Evolutionary conservation across 768 basidiomycete genomes (phyloP).

Genomic region (Lentinula sp.): DNA sequence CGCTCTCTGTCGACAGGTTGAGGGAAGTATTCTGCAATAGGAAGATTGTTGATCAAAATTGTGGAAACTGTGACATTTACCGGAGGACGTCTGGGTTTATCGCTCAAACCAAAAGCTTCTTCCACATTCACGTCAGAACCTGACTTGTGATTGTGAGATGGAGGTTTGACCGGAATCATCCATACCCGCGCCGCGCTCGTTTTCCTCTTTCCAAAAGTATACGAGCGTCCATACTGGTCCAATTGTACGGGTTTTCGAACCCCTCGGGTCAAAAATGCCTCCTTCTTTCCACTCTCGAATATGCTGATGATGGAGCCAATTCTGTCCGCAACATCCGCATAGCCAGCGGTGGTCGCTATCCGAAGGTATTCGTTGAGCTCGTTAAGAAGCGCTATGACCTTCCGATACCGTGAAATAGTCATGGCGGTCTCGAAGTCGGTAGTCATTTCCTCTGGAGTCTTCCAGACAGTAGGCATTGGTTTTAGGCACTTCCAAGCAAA

Average conservation of each 20-base stretch:
- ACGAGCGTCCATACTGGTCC: constrained; percentile 79
- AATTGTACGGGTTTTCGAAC: constrained; percentile 52
- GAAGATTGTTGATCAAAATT: constrained; percentile 81
- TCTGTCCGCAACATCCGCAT: constrained; percentile 45
- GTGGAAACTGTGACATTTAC: constrained; percentile 45
- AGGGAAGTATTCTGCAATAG: constrained; percentile 76
- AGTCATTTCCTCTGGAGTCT: constrained; percentile 53
- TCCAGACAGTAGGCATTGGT: constrained; percentile 62
- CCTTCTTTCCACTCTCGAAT: constrained; percentile 63
- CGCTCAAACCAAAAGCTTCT: constrained; percentile 17
- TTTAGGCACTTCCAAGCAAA: constrained; percentile 59
- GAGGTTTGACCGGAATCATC: constrained; percentile 65
- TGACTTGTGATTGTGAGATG: background rate
- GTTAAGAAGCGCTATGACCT: constrained; percentile 53
- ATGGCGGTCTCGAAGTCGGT: constrained; percentile 52
- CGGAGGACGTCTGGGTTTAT: constrained; percentile 11
- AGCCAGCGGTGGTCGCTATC: constrained; percentile 55
- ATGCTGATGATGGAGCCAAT: constrained; percentile 48
- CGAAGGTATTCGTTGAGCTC: constrained; percentile 59
- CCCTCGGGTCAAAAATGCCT: constrained; percentile 38
- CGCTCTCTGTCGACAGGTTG: constrained; percentile 72
- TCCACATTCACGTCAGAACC: constrained; percentile 17
- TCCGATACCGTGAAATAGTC: constrained; percentile 66
- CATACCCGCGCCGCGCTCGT: constrained; percentile 88
- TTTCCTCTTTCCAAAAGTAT: constrained; percentile 83